Base-by-base conservation (phyloP, 106 monocot genomes). In the Gastrodia elata region DNA sequence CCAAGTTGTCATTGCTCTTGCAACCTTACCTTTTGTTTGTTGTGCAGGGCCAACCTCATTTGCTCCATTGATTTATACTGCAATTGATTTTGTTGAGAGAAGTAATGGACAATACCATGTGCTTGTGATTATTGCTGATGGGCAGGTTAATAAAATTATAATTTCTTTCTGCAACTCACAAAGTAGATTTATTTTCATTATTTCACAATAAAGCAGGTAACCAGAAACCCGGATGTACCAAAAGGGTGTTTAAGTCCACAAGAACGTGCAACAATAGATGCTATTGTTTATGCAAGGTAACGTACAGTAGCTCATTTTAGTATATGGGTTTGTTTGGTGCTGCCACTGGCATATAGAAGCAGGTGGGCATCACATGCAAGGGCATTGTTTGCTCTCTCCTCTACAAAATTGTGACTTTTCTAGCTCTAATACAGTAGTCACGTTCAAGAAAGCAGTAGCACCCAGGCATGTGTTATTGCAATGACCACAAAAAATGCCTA, bases 71-170 rank as follows among this genome's bases (percentile, higher is more conserved):
- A 90, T 97, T 77, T 71, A 76, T 74, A 86, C 96, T 24, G 73
- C 96, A 57, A 90, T 97, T 26, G 82, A 85, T 77, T 83, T 91
- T 75, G 97, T 97, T 56, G 82, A 88, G 72, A 88, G 73, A 75
- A 97, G 80, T 79, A 87, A 86, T 58, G 84, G 86, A 80, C 97
- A 93, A 68, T 97, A 93, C 76, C 97, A 97, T 83, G 97, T 90
- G 14, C 97, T 97, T 68, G 90, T 97, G 33, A 82, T 97, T 74
- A 87, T 97, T 79, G 97, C 93, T 61, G 97, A 97, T 75, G 97
- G 93, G 22, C 93, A 97, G 90, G 96, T 97, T 75, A 65, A 43
- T 39, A 59, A 5, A 71, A 8, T 69, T 69, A 25, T 8, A 39
- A 39, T 40, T 39, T 69, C 69, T 22, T 15, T 68, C 22, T 26